Evolutionary conservation across 2,329 filamentous ascomycete species (phyloP), one percentile per base, ranked within the genome.

Genomic region (Cercospora sojina): DNA sequence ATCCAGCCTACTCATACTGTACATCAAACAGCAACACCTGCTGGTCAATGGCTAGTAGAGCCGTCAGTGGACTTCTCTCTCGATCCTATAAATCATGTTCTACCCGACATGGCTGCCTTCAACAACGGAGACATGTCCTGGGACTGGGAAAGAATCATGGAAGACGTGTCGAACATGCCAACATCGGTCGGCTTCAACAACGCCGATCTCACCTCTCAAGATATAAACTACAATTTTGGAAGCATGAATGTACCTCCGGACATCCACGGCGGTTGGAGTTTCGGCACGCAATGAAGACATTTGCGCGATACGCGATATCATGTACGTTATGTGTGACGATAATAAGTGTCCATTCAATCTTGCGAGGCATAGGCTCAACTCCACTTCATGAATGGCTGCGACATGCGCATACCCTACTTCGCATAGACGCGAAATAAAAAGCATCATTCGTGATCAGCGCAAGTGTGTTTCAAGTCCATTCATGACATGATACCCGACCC

Each of bases 71-170:
- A 64, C 49, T 43, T 56, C 6, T 29, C 56, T 29, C 56, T 27
- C 53, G 35, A 35, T 23, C 64, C 7, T 27, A 27, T 18, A 32
- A 61, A 29, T 25, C n/a, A 27, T 7, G 1, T 56, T 2, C n/a
- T 25, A 2, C n/a, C 51, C 7, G 57, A 43, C 2, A n/a, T 55
- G n/a, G 12, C 60, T 6, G 31, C 8, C n/a, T 32, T 62, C n/a
- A 61, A 64, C 16, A 49, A 51, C 9, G 64, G 59, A 27, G 66
- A 70, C 20, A 53, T 68, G 35, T 65, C 53, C 12, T 74, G 71
- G 72, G 71, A 74, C 53, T 74, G 70, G 67, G 69, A 72, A 55
- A 67, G 68, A 29, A 74, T 74, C 32, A 69, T 74, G 69, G 64
- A 70, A 29, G 71, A 73, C 56, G 69, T 71, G 1, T 68, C 69